Evolutionary conservation across 2,329 filamentous ascomycete genomes (phyloP).

Genomic region (Ambrosiella xylebori): DNA sequence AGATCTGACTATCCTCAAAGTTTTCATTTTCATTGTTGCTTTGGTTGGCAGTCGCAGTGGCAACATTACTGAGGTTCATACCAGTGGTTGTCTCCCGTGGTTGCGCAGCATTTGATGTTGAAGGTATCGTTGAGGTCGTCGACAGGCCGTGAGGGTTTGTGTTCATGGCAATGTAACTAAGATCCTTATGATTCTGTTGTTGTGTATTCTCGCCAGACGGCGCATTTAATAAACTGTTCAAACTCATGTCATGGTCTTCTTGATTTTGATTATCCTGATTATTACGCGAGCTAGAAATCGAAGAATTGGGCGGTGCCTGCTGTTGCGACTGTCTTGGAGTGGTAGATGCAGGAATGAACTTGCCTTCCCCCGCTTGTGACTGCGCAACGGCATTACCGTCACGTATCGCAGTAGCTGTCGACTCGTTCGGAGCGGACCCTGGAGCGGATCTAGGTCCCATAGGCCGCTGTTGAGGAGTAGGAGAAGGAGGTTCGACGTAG

Average conservation of each 20-base stretch:
- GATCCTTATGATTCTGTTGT: not conserved
- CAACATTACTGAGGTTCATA: not conserved
- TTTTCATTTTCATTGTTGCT: not conserved
- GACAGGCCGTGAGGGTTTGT: constrained; percentile 1
- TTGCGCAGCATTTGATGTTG: not conserved
- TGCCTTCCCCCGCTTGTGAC: constrained; percentile 1
- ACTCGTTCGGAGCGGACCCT: not conserved
- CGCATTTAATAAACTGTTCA: not conserved
- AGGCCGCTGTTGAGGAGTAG: constrained; percentile 10
- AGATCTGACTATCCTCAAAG: constrained; percentile 11
- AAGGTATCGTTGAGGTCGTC: not conserved
- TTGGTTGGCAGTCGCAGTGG: not conserved
- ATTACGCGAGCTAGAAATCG: not conserved
- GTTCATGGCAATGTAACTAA: constrained; percentile 3
- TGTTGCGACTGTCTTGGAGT: constrained; percentile 3
- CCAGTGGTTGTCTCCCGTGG: not conserved
- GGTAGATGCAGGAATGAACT: constrained; percentile 4
- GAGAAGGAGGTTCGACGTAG: constrained; percentile 27
- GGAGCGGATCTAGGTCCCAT: constrained; percentile 1
- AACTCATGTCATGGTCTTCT: constrained; percentile 4
- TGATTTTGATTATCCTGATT: not conserved
- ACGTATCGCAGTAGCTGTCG: constrained; percentile 1
- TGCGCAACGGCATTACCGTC: not conserved
- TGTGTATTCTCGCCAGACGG: not conserved
- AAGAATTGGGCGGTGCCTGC: constrained; percentile 1